These are phyloP conservation scores for Entelexis sorbosivorans DNA, from an alignment of 1,139 yeast genomes.

Conservation along the genomic window DNA sequence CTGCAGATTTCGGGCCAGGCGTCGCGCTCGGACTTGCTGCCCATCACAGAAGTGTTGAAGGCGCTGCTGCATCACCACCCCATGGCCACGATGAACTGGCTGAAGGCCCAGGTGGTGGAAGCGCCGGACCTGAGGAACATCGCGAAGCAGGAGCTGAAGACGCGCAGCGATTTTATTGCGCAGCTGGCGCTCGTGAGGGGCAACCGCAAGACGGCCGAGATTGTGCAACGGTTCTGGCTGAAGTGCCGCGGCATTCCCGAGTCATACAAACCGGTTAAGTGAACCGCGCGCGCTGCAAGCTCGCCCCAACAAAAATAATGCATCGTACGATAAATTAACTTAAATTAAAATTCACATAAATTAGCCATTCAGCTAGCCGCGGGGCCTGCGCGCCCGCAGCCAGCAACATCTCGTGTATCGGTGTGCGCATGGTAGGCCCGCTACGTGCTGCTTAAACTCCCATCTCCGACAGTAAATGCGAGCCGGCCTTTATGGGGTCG, in stretches of 20 bases:
- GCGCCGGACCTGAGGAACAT: constrained; percentile 23
- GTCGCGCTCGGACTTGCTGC: constrained; percentile 52
- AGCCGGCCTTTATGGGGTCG: constrained; percentile 12
- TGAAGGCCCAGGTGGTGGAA: constrained; percentile 33
- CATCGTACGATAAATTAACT: too few species aligned
- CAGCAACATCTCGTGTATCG: too few species aligned
- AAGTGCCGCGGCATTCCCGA: constrained; percentile 32
- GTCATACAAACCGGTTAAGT: constrained; percentile 19
- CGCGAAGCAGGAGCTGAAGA: constrained; percentile 23
- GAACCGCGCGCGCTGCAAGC: too few species aligned
- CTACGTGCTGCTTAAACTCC: constrained; percentile 6
- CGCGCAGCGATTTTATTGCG: constrained; percentile 36
- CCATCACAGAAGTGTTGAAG: constrained; percentile 46
- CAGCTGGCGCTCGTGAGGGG: constrained; percentile 57
- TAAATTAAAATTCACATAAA: too few species aligned
- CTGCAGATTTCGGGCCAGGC: constrained; percentile 34
- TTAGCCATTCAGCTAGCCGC: background rate
- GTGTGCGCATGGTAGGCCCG: background rate
- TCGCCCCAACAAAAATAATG: too few species aligned
- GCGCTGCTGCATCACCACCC: constrained; percentile 45
- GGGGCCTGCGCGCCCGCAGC: background rate
- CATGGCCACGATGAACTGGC: constrained; percentile 40
- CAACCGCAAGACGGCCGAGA: constrained; percentile 44
- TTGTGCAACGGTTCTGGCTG: constrained; percentile 58
- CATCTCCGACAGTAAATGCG: constrained; percentile 13